phyloP scores from a whole-genome alignment of 73 alveolate species.

The Symbiodinium natans region DNA sequence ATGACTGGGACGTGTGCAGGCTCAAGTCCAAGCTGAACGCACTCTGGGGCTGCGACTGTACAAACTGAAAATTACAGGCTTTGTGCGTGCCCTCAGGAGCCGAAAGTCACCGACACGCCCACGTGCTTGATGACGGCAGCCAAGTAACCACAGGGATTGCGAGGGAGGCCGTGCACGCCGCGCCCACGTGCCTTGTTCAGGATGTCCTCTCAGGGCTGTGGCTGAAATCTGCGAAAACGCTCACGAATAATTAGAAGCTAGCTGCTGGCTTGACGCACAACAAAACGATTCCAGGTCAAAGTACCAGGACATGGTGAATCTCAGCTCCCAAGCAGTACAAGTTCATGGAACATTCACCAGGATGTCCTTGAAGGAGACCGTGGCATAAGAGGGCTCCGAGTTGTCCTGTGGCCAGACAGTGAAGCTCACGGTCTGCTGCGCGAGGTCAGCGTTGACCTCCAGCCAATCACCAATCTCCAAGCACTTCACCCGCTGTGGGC shows the following conservation, averaged over 20 bases:
- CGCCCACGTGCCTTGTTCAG: background rate
- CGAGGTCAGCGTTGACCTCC: slow-evolving; percentile 44
- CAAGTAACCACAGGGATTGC: slow-evolving; percentile 18
- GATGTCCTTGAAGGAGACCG: slow-evolving; percentile 75
- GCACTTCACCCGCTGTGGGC: slow-evolving; percentile 90
- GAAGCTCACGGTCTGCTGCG: slow-evolving; percentile 82
- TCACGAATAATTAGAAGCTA: no score
- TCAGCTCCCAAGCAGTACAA: background rate
- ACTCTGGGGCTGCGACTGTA: background rate
- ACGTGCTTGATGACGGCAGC: slow-evolving; percentile 74
- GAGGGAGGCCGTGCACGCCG: background rate
- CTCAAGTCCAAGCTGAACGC: no score
- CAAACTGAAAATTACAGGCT: background rate
- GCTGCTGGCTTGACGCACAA: no score
- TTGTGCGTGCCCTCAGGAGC: slow-evolving; percentile 19
- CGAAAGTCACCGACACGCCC: slow-evolving; percentile 71
- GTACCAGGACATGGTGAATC: no score
- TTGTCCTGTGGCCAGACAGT: slow-evolving; percentile 24
- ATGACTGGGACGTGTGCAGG: no score
- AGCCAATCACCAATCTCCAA: slow-evolving; percentile 76
- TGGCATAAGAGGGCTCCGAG: slow-evolving; percentile 69
- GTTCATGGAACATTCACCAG: no score
- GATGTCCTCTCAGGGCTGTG: background rate
- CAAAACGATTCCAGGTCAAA: no score
- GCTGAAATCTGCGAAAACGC: background rate